Percentiles rank a stretch among this genome's conserved stretches.
Conservation (phyloP, 805 yeast species). For the Metschnikowia similis region DNA sequence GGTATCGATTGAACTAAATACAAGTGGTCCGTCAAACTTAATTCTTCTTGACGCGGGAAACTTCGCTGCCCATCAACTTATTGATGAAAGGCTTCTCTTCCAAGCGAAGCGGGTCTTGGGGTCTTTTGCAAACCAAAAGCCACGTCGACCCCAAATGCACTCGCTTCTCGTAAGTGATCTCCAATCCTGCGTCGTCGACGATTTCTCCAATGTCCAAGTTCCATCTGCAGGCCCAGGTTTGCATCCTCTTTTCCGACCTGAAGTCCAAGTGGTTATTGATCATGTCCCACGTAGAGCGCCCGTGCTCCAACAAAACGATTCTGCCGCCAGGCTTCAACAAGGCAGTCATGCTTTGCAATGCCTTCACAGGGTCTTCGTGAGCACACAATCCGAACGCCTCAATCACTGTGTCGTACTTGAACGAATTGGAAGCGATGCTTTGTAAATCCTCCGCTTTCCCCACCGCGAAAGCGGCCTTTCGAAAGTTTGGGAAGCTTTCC, state of each 20-base stretch:
- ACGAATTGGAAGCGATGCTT: constrained; percentile 44
- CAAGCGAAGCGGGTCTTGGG: constrained; percentile 54
- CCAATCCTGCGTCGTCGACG: constrained; percentile 77
- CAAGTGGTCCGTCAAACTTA: neutral
- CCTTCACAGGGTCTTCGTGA: constrained; percentile 86
- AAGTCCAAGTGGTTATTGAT: constrained; percentile 78
- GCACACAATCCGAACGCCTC: constrained; percentile 97
- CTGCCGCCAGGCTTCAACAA: constrained; percentile 87
- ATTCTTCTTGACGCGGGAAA: constrained; percentile 22
- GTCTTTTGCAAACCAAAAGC: constrained; percentile 71
- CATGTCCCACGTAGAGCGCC: constrained; percentile 75
- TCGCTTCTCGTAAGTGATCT: constrained; percentile 72
- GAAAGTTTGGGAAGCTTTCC: constrained; percentile 58
- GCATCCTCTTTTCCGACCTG: constrained; percentile 76
- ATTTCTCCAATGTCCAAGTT: constrained; percentile 89
- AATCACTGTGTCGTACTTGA: constrained; percentile 83
- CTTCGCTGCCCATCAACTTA: constrained; percentile 38
- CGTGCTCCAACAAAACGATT: constrained; percentile 85
- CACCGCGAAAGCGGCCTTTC: constrained; percentile 79
- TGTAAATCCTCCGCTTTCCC: constrained; percentile 84
- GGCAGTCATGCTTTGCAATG: constrained; percentile 66
- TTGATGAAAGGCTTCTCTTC: constrained; percentile 41
- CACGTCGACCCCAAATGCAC: constrained; percentile 92
- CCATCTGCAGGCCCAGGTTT: constrained; percentile 98
- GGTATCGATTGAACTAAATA: neutral